A percentile compares a stretch with the other conserved stretches of the same genome.
These are phyloP conservation scores for Auriscalpium orientale DNA, from an alignment of 768 basidiomycete species.

Conservation along the genomic window DNA sequence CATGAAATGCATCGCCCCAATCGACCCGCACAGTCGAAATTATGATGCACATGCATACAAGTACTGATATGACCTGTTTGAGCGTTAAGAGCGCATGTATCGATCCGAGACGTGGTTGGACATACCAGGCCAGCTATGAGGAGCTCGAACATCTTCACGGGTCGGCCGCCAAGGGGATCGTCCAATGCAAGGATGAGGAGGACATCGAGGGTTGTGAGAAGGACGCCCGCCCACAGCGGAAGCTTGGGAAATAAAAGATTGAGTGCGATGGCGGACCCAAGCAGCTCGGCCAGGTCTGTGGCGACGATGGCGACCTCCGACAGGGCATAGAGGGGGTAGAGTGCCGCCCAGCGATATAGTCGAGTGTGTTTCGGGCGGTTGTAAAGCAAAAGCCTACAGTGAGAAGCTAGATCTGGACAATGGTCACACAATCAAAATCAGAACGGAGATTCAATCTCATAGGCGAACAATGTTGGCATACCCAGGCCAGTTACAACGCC, in stretches of 20 bases:
- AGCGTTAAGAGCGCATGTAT: background rate
- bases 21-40: constrained; percentile 10
- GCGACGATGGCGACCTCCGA: constrained; percentile 47
- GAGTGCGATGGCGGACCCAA: constrained; percentile 55
- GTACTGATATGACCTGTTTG: constrained; percentile 10
- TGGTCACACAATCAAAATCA: background rate
- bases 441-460: background rate
- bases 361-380: constrained; percentile 33
- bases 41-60: constrained; percentile 17
- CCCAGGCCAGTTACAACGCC: constrained; percentile 81
- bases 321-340: constrained; percentile 40
- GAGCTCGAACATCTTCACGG: constrained; percentile 62
- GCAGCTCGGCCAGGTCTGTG: constrained; percentile 53
- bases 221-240: constrained; percentile 41
- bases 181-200: constrained; percentile 57
- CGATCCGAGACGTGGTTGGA: background rate
- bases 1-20: constrained; percentile 10
- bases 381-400: constrained; percentile 41
- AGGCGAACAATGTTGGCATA: constrained; percentile 24
- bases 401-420: constrained; percentile 36
- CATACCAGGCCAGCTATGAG: constrained; percentile 33
- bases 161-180: constrained; percentile 50
- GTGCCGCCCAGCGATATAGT: constrained; percentile 31
- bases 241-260: constrained; percentile 42
- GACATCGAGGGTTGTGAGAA: constrained; percentile 42